Evolutionary conservation across 2,329 filamentous ascomycete genomes (phyloP).

Genomic region (Davidsoniella australis): DNA sequence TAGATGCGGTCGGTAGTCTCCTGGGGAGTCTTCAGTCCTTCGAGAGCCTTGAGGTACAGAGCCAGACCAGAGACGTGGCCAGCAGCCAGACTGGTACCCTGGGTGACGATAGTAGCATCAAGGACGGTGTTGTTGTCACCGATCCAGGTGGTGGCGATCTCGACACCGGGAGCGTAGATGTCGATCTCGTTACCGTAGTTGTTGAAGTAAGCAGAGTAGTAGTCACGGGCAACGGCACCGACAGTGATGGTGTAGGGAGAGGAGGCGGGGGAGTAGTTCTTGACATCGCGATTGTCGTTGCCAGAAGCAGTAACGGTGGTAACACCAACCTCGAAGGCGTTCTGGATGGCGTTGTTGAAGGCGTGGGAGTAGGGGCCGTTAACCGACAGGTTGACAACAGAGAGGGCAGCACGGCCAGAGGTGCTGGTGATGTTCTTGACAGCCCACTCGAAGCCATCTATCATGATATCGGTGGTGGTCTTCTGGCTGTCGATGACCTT

Average conservation of each 20-base stretch:
- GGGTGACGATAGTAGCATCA: conserved; percentile 28
- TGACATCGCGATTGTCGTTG: conserved; percentile 26
- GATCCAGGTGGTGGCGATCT: conserved; percentile 30
- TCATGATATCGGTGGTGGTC: conserved; percentile 15
- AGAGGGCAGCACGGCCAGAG: conserved; percentile 23
- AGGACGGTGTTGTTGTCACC: conserved; percentile 17
- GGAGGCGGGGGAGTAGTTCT: conserved; percentile 29
- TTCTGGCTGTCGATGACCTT: conserved; percentile 21
- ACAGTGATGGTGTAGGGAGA: conserved; percentile 33
- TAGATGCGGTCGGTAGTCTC: conserved; percentile 31
- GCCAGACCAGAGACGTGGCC: conserved; percentile 44
- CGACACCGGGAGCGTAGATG: conserved; percentile 33
- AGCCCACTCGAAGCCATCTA: conserved; percentile 25
- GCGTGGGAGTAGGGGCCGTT: conserved; percentile 28
- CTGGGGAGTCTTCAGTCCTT: conserved; percentile 24
- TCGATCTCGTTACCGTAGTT: conserved; percentile 33
- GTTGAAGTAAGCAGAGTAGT: conserved; percentile 27
- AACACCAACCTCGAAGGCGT: conserved; percentile 29
- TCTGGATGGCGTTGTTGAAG: conserved; percentile 32
- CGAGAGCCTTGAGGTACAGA: conserved; percentile 26
- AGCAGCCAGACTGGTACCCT: conserved; percentile 44
- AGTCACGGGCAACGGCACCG: conserved; percentile 27
- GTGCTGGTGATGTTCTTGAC: conserved; percentile 25
- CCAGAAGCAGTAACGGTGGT: conserved; percentile 38
- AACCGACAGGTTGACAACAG: conserved; percentile 39